Base-by-base conservation (phyloP, 805 yeast genomes). In the Maudiozyma turicensis region DNA sequence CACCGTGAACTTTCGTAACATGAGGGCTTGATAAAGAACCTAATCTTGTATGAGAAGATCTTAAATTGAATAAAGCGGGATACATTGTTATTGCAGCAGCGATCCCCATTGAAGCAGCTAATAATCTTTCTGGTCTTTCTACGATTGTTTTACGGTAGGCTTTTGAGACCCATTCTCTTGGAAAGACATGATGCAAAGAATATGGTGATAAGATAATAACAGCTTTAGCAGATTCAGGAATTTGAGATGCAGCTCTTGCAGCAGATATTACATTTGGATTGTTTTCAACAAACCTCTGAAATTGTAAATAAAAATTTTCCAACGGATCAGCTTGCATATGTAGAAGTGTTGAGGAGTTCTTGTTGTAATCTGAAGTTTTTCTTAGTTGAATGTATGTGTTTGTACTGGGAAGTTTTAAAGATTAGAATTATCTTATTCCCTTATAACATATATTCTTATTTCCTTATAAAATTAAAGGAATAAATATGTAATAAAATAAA, bases 121-220 rank as follows among this genome's bases (percentile, higher is more conserved):
- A 71, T 43, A 86, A 66, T 32, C 95, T 70, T 63, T 86, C 90
- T 1, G 95, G 95, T 43, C 91, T 69, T 65, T 86, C 95, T 29
- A 86, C 91, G 35, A 86, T 82, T 0, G 89, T 77, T 14, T 82
- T 69, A 41, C 76, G 64, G 57, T 83, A 82, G 1, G 79, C 64
- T 59, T 82, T 84, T 7, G 86, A 69, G 2, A 81, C 88, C 95
- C 95, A 86, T 31, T 71, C 70, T 38, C 95, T 72, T 5, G 86
- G 81, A 62, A 84, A 87, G 0, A 78, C 77, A 66, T 86, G 95
- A 52, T 79, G 76, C 33, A 84, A 71, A 1, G 88, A 80, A 49
- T 77, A 71, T 0, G 95, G 91, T 0, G 91, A 80, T 20, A 86
- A 63, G 5, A 86, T 70, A 6, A 86, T 70, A 39, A 82, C 71